These are phyloP conservation scores for Axilococcus clingmanii DNA, from an alignment of 139 green algal species.

Conservation along the genomic window DNA sequence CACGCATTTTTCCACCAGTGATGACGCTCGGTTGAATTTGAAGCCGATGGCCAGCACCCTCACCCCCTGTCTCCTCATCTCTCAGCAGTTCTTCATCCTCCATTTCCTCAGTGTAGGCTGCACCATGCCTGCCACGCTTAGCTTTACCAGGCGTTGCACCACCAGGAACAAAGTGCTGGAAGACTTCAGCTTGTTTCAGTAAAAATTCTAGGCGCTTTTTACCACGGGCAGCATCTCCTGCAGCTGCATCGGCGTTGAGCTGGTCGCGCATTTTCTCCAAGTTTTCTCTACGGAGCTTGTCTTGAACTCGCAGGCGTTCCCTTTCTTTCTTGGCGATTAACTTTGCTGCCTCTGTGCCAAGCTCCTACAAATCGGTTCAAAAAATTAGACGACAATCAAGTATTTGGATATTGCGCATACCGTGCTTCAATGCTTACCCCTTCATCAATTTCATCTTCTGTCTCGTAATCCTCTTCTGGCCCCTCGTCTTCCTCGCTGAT, in stretches of 20 bases:
- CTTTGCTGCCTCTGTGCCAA: constrained; percentile 5
- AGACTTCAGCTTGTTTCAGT: constrained; percentile 94
- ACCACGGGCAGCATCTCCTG: constrained; percentile 55
- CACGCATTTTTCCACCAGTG: constrained; percentile 81
- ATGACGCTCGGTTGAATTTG: constrained; percentile 75
- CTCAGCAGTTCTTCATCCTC: constrained; percentile 88
- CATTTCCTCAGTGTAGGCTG: constrained; percentile 69
- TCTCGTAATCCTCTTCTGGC: constrained; percentile 34
- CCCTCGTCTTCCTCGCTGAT: constrained; percentile 19
- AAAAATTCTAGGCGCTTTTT: constrained; percentile 83
- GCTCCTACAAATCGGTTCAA: constrained; percentile 2
- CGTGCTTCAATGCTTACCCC: not conserved
- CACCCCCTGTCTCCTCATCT: constrained; percentile 67
- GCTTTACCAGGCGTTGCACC: constrained; percentile 2
- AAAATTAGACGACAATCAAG: not conserved
- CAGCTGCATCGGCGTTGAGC: constrained; percentile 55
- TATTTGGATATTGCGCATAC: not conserved
- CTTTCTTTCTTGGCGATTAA: constrained; percentile 66
- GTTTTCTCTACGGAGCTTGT: constrained; percentile 67
- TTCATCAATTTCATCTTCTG: constrained; percentile 1
- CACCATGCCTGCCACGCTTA: constrained; percentile 50
- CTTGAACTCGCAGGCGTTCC: constrained; percentile 69
- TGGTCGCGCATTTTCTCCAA: constrained; percentile 69
- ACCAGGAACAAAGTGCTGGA: constrained; percentile 85
- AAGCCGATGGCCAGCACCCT: constrained; percentile 61